Base-by-base conservation (phyloP, 495 filamentous ascomycete species). In the Penicillium alfredii region DNA sequence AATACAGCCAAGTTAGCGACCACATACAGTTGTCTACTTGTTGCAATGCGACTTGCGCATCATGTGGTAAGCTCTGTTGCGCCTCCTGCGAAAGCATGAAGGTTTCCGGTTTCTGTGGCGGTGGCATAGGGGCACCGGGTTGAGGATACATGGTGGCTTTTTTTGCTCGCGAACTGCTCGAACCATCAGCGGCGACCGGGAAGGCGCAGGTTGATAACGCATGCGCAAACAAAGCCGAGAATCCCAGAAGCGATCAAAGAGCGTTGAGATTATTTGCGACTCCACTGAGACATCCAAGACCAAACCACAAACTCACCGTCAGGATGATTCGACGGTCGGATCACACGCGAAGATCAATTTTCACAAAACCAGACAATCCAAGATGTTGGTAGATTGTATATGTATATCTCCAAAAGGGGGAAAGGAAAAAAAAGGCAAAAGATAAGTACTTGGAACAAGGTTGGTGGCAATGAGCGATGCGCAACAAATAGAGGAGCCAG, bases 21-120 rank as follows among this genome's bases (percentile, higher is more conserved):
- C 12, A 78, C 92, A 73, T 74, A 98, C 92, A 68, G 60, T 97
- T 97, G 62, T 98, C 92, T 47, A 98, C 92, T 66, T 98, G 92
- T 54, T 97, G 89, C 45, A 98, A 74, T 44, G 92, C 92, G 59
- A 97, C 88, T 72, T 96, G 87, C 57, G 88, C 85, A 70, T 97
- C 92, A 51, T 94, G 87, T 19, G 92, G 92, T 33, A 98, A 77
- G 45, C 83, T 88, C 64, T 95, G 88, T 64, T 96, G 90, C 26
- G 93, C 89, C 66, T 96, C 90, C 47, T 80, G 86, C 48, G 88
- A 94, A 46, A 98, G 76, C 85, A 97, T 90, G 53, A 98, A 98
- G 5, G 92, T 98, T 71, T 97, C 92, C 30, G 92, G 92, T 60
- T 94, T 94, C 63, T 95, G 89, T 14, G 78, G 76, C 14, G 79